A percentile compares a stretch with the other conserved stretches of the same genome.
These are phyloP conservation scores for Tieghemostelium lacteum DNA, from an alignment of 78 protist genomes.

Conservation along the genomic window DNA sequence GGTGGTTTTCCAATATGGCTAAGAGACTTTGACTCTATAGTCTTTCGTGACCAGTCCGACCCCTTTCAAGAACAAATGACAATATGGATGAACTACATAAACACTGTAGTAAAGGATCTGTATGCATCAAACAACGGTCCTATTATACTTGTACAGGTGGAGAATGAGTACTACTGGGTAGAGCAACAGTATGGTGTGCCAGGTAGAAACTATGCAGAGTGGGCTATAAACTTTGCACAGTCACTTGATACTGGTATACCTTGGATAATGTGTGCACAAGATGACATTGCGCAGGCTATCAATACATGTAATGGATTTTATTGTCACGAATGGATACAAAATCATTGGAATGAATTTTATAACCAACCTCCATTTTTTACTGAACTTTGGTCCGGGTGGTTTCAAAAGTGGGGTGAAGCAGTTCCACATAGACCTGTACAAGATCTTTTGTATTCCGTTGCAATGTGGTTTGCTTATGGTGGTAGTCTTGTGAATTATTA, in stretches of 20 bases:
- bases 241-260: constrained; percentile 29
- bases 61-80: constrained; percentile 16
- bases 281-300: not conserved
- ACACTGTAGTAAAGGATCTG: not conserved
- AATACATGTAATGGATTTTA: constrained; percentile 33
- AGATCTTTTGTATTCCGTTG: constrained; percentile 18
- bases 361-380: constrained; percentile 40
- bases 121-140: constrained; percentile 79
- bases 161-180: constrained; percentile 85
- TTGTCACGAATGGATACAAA: not conserved
- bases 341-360: not conserved
- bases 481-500: constrained; percentile 78
- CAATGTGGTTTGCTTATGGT: constrained; percentile 18
- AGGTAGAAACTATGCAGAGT: constrained; percentile 19
- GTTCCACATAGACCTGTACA: constrained; percentile 15
- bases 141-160: constrained; percentile 81
- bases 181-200: constrained; percentile 59
- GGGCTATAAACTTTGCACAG: constrained; percentile 14
- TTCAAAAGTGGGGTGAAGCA: constrained; percentile 53
- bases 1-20: constrained; percentile 84
- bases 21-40: not conserved
- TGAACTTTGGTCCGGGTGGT: constrained; percentile 78
- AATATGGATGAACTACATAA: not conserved
- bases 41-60: constrained; percentile 4
- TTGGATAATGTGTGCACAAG: constrained; percentile 68